Evolutionary conservation across 805 yeast species (phyloP), one percentile per base, ranked within the genome.

Genomic region (Cyberlindnera xylosilytica): DNA sequence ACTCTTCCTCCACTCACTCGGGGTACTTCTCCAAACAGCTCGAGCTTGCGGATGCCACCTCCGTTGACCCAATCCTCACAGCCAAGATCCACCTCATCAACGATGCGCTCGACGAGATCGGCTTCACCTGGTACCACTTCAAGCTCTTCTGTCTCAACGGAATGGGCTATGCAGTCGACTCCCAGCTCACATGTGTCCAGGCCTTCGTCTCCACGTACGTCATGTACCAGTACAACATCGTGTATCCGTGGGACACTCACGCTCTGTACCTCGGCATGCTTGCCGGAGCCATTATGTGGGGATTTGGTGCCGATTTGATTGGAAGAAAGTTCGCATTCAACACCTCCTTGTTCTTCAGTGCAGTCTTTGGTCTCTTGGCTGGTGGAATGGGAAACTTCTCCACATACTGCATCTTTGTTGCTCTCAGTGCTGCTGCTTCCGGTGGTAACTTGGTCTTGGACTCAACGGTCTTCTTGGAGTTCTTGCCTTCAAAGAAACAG

Each of bases 51-150:
- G 46, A 45, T 15, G 43, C 16, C 13, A 41, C 39, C 28, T 30
- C 41, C n/a, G 29, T 37, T 8, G 79, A 74, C 49, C 47, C 46
- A 4, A 45, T 38, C 6, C 32, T 51, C 1, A 34, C 42, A 26
- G 36, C 41, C 8, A 75, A 74, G 40, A 72, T 74, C 51, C 58
- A 55, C 27, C 56, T 76, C 9, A 58, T 77, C 33, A 76, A 77
- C 54, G 63, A 73, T 43, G 78, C 83, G 6, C 58, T 78, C 33
- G 81, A 78, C 54, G 80, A 78, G 47, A 74, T 78, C 47, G 83
- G 83, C 0, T 76, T 78, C 59, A 78, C 83, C 2, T 68, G 73
- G 68, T 72, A 68, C 45, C 79, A 74, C 44, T 60, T 64, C 28
- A 65, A 71, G 49, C 52, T 71, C 7, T 74, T 74, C 51, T 60